Evolutionary conservation across 805 yeast genomes (phyloP), one percentile per base, ranked within the genome.

Genomic region (Candida taoyuanica): DNA sequence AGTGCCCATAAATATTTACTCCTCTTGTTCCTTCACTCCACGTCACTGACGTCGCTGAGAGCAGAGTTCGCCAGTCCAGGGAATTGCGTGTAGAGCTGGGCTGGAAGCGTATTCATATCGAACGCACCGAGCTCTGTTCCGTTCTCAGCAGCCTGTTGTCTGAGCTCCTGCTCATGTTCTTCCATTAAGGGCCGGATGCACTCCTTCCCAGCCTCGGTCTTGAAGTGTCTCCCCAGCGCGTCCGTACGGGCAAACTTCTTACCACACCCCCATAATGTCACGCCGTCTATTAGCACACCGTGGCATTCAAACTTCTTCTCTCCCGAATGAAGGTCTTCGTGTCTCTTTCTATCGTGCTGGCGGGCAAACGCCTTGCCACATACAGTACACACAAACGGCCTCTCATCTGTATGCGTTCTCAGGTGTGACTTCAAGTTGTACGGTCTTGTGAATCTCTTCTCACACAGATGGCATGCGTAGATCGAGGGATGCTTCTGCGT

Each of bases 341-440:
- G 93, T 39, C 93, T 67, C 54, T 79, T 81, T 42, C 81, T 64
- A 57, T 84, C 93, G 52, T 84, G 93, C 39, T 79, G 81, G 42
- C 93, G 63, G 5, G 89, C 89, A 67, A 85, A 85, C 1, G 89
- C 85, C 57, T 84, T 84, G 5, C 86, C 87, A 62, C 94, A 85
- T 4, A 74, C 69, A 12, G 72, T 65, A 60, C 95, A 85, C 7
- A 76, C 68, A 53, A 76, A 85, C 5, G 93, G 94, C 37, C 88
- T 64, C 53, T 85, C 94, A 55, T 83, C 83, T 1, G 94, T 84
- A 58, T 85, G 98, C 0, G 98, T 91, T 42, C 96, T 68, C 55
- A 85, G 65, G 62, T 91, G 98, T 0, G 96, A 85, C 50, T 91
- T 86, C 48, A 91, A 67, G 56, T 93, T 93, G 60, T 93, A 93